A percentile compares a stretch with the other conserved stretches of the same genome.
phyloP scores from a whole-genome alignment of 805 yeast species.

The Sporopachydermia quercuum region DNA sequence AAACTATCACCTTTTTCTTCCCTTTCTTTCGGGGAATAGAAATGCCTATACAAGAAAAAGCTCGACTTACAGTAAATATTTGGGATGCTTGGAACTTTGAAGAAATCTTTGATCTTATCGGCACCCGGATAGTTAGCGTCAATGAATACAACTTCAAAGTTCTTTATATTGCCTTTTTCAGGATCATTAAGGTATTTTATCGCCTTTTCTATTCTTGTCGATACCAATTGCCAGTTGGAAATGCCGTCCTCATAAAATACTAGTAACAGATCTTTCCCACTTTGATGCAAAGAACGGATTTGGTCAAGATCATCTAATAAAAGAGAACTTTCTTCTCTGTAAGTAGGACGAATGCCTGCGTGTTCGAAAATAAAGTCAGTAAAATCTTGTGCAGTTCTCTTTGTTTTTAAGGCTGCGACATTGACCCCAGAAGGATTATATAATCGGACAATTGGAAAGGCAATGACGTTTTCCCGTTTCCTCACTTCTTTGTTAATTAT shows the following conservation, averaged over 20 bases:
- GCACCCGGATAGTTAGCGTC: background rate
- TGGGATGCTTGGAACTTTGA: background rate
- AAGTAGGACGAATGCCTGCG: background rate
- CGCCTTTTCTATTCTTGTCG: background rate
- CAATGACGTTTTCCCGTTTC: background rate
- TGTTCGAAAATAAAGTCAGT: background rate
- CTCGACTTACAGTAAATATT: background rate
- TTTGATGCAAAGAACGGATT: background rate
- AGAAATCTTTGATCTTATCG: background rate
- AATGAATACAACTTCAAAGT: background rate
- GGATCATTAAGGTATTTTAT: background rate
- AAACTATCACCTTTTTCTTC: no score
- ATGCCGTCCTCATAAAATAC: background rate
- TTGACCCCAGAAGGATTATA: background rate
- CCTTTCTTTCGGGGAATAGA: no score
- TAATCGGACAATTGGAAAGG: background rate
- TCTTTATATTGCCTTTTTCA: background rate
- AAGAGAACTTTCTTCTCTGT: background rate
- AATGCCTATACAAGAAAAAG: no score
- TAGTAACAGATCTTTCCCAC: background rate
- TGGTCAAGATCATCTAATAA: background rate
- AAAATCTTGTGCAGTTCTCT: background rate
- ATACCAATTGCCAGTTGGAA: conserved; percentile 1
- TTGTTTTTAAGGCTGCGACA: background rate
- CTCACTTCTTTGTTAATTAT: background rate